Evolutionary conservation across 2,329 filamentous ascomycete species (phyloP).

Genomic region (Neoarthrinium moseri): DNA sequence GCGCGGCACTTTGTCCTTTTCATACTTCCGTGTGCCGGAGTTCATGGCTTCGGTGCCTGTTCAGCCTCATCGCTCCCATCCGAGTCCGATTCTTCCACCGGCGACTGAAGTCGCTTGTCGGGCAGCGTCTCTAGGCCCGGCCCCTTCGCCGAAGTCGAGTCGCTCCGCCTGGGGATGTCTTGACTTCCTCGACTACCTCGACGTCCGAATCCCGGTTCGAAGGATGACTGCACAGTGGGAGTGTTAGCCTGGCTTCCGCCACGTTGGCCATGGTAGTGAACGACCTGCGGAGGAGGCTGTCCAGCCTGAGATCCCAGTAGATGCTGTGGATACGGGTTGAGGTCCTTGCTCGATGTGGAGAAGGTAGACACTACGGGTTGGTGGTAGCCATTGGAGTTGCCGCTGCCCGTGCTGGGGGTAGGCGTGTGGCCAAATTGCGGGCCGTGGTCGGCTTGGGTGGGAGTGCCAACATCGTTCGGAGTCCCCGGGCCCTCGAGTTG

Average conservation of each 20-base stretch:
- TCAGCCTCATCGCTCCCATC: constrained; percentile 14
- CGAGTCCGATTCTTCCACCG: constrained; percentile 20
- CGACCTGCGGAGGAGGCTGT: constrained; percentile 62
- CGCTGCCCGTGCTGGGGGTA: constrained; percentile 37
- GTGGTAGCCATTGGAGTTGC: constrained; percentile 59
- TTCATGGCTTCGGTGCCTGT: background rate
- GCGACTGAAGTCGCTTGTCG: constrained; percentile 33
- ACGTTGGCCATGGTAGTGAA: constrained; percentile 66
- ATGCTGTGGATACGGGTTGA: constrained; percentile 67
- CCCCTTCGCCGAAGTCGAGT: constrained; percentile 29
- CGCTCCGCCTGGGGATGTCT: constrained; percentile 39
- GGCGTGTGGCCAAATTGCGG: constrained; percentile 38
- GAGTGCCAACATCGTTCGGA: constrained; percentile 58
- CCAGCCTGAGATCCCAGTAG: constrained; percentile 61
- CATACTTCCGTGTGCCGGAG: background rate
- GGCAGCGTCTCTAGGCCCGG: constrained; percentile 39
- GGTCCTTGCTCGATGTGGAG: constrained; percentile 68
- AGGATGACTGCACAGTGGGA: constrained; percentile 53
- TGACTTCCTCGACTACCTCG: constrained; percentile 42
- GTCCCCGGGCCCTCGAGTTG: constrained; percentile 53
- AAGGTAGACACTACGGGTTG: constrained; percentile 68
- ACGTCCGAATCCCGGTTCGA: constrained; percentile 44
- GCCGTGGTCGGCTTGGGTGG: constrained; percentile 59
- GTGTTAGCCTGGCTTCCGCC: constrained; percentile 68
- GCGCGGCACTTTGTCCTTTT: background rate